phyloP scores from a whole-genome alignment of 768 basidiomycete genomes.

The Lentinula guzmanii region DNA sequence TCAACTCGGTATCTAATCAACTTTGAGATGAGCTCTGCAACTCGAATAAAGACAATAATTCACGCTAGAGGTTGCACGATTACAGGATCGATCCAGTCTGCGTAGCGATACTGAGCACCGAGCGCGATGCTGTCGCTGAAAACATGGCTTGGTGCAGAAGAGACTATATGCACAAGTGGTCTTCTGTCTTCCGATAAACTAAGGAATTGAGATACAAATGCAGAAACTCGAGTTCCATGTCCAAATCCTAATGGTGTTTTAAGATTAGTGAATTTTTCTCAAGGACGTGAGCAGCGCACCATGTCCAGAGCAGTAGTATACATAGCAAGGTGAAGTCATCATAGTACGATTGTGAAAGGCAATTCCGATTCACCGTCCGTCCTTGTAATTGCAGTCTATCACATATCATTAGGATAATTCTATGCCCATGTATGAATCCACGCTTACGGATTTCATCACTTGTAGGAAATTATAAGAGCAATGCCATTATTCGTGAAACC shows the following conservation, averaged over 20 bases:
- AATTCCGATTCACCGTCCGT: background rate
- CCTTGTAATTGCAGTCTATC: too few species aligned
- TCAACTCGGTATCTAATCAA: conserved; percentile 61
- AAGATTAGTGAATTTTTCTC: background rate
- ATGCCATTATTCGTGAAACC: too few species aligned
- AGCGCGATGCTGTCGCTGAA: conserved; percentile 57
- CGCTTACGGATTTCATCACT: too few species aligned
- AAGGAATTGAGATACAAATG: conserved; percentile 58
- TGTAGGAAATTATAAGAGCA: too few species aligned
- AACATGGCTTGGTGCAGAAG: conserved; percentile 68
- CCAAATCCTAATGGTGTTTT: conserved; percentile 52
- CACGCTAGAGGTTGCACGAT: conserved; percentile 79
- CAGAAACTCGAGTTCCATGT: conserved; percentile 81
- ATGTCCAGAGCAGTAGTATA: conserved; percentile 75
- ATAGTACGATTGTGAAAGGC: background rate
- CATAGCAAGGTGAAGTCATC: conserved; percentile 24
- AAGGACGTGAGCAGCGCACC: conserved; percentile 32
- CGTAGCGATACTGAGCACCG: conserved; percentile 64
- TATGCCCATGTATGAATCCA: too few species aligned
- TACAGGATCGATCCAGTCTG: conserved; percentile 66
- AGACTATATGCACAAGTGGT: conserved; percentile 58
- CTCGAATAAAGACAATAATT: conserved; percentile 16
- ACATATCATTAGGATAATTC: too few species aligned
- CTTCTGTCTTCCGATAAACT: conserved; percentile 28
- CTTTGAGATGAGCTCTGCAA: background rate